A percentile compares a stretch with the other conserved stretches of the same genome.
Conservation (phyloP, 805 yeast species). For the Ogataea thermomethanolica region DNA sequence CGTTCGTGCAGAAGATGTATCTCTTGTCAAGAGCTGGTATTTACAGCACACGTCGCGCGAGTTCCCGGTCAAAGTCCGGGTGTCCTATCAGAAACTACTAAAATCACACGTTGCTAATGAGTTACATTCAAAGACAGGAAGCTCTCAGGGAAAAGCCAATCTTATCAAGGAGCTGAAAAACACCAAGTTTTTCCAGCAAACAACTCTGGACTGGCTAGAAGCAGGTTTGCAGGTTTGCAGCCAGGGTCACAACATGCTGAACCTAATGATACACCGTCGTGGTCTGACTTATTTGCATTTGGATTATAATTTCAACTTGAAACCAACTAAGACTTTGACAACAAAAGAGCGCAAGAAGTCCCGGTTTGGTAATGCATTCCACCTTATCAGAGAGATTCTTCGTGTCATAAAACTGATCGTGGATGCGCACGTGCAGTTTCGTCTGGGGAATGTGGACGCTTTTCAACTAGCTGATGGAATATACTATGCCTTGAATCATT, state of each 20-base stretch:
- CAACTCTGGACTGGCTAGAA: conserved; percentile 96
- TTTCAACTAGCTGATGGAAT: conserved; percentile 94
- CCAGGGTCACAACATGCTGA: conserved; percentile 93
- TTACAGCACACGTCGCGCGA: conserved; percentile 55
- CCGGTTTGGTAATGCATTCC: conserved; percentile 95
- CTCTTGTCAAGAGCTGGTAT: conserved; percentile 81
- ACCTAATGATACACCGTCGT: conserved; percentile 80
- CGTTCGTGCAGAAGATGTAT: conserved; percentile 85
- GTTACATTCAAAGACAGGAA: conserved; percentile 48
- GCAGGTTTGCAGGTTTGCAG: conserved; percentile 92
- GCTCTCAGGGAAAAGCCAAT: conserved; percentile 46
- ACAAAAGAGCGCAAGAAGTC: conserved; percentile 96
- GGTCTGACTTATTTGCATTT: conserved; percentile 90
- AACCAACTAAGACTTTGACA: conserved; percentile 93
- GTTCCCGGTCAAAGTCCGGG: conserved; percentile 71
- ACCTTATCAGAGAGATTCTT: conserved; percentile 83
- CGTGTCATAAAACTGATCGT: conserved; percentile 82
- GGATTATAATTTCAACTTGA: conserved; percentile 92
- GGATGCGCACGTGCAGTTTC: conserved; percentile 88
- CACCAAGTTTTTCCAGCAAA: conserved; percentile 88
- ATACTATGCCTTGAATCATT: conserved; percentile 83
- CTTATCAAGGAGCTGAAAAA: conserved; percentile 62
- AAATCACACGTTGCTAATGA: conserved; percentile 72
- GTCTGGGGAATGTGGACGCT: conserved; percentile 89
- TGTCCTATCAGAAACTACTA: conserved; percentile 86